These are phyloP conservation scores for Starmerella sp. DNA, from an alignment of 805 yeast species.

Conservation along the genomic window DNA sequence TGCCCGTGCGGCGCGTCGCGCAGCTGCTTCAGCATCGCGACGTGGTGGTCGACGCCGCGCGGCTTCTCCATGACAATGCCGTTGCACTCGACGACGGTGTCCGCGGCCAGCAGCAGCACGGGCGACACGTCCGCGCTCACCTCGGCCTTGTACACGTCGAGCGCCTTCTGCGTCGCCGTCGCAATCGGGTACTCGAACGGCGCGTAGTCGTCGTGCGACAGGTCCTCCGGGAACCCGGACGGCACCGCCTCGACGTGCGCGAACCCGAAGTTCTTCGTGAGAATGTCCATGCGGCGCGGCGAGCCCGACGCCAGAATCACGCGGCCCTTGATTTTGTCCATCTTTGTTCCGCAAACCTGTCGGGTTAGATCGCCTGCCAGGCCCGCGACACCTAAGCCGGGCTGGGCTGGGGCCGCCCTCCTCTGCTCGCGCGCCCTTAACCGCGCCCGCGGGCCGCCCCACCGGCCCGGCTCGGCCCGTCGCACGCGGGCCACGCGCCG, in stretches of 20 bases:
- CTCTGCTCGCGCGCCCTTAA: background rate
- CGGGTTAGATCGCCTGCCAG: background rate
- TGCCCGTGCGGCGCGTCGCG: slow-evolving; percentile 38
- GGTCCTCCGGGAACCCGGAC: slow-evolving; percentile 67
- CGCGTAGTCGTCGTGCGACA: slow-evolving; percentile 41
- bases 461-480: too few species aligned
- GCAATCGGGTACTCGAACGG: slow-evolving; percentile 53
- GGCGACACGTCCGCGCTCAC: slow-evolving; percentile 29
- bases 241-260: slow-evolving; percentile 36
- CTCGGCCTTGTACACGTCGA: slow-evolving; percentile 41
- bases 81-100: slow-evolving; percentile 56
- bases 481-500: too few species aligned
- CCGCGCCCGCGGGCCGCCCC: background rate
- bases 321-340: slow-evolving; percentile 17
- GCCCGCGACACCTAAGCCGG: background rate
- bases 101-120: slow-evolving; percentile 46
- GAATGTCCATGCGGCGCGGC: slow-evolving; percentile 66
- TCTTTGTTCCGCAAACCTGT: background rate
- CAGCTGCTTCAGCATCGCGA: slow-evolving; percentile 38
- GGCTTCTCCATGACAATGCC: slow-evolving; percentile 75
- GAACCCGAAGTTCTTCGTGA: slow-evolving; percentile 37
- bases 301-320: slow-evolving; percentile 75
- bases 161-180: slow-evolving; percentile 60
- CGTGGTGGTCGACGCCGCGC: slow-evolving; percentile 38
- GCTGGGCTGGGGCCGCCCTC: background rate